Base-by-base conservation (phyloP, 139 green algal genomes). In the Chlamydomonas sphaeroides region DNA sequence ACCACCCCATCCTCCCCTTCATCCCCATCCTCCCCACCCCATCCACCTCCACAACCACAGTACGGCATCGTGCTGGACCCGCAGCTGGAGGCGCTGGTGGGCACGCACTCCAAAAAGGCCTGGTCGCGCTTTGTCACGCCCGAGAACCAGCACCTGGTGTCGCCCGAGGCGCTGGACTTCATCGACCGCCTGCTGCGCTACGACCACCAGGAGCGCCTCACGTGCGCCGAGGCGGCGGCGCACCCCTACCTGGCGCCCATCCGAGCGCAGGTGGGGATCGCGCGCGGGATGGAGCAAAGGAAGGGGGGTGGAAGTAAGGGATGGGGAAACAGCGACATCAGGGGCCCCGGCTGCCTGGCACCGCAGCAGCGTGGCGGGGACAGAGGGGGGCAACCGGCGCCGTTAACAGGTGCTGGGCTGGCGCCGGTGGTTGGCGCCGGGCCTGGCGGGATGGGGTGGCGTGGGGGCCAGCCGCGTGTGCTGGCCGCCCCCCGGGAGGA, bases 61-160 rank as follows among this genome's bases (percentile, higher is more conserved):
- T 99, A 99, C 89, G 93, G 95, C 59, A 95, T 99, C 69, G 94
- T 98, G 89, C 91, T 99, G 69, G 97, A 99, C 85, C 93, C 96
- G 26, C 95, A 98, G 88, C 93, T 99, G 42, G 97, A 99, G 85
- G 84, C 85, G 35, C 88, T 98, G 45, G 91, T 99, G 33, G 95
- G 95, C 36, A 90, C 89, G 17, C 95, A 98, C 88, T 85, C 62
- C n/a, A 88, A 93, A 41, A 98, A 98, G 87, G 87, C 96, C 28
- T 99, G 96, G 95, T 93, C 86, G 63, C 97, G 97, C 90, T 99
- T 99, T 78, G 88, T 98, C 35, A 99, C 84, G n/a, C 49, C 83
- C 3, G 97, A 99, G 7, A 99, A 99, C 91, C 91, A 96, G 86
- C 95, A 99, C 90, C 90, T 99, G 71, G 95, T 98, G 26, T 92